Evolutionary conservation across 2,329 filamentous ascomycete species (phyloP).

Genomic region (Ascochyta rabiei): DNA sequence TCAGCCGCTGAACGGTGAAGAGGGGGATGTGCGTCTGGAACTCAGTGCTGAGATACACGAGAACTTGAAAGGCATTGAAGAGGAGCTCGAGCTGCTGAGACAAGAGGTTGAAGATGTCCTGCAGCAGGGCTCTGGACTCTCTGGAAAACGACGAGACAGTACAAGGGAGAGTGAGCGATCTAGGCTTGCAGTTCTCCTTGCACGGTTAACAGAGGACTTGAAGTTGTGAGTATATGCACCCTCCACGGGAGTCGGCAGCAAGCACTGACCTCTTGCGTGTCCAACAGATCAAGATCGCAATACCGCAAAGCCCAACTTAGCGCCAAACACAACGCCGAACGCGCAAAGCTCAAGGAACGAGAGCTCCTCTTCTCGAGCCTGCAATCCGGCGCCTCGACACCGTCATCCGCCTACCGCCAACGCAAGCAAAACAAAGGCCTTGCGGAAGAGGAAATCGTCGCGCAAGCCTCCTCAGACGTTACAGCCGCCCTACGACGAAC

Average conservation of each 20-base stretch:
- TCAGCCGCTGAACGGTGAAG: conserved; percentile 63
- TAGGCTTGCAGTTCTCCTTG: conserved; percentile 69
- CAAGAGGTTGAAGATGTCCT: conserved; percentile 79
- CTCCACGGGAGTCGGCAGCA: background rate
- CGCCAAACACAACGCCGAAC: conserved; percentile 75
- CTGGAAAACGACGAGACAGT: conserved; percentile 53
- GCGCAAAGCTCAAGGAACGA: conserved; percentile 76
- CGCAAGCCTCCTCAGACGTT: conserved; percentile 80
- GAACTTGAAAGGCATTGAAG: conserved; percentile 76
- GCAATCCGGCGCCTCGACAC: conserved; percentile 50
- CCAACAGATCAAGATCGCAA: conserved; percentile 62
- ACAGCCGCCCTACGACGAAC: conserved; percentile 83
- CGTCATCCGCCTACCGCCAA: conserved; percentile 45
- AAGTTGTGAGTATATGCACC: conserved; percentile 61
- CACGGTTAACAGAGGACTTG: conserved; percentile 72
- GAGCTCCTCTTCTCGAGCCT: conserved; percentile 74
- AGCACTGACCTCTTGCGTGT: conserved; percentile 5
- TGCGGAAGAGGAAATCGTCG: conserved; percentile 73
- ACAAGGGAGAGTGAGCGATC: conserved; percentile 67
- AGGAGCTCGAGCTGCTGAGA: conserved; percentile 79
- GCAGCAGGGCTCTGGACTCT: conserved; percentile 42
- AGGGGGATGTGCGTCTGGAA: conserved; percentile 71
- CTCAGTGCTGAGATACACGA: conserved; percentile 81
- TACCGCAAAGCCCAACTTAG: conserved; percentile 84
- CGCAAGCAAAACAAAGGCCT: conserved; percentile 56